A percentile compares a stretch with the other conserved stretches of the same genome.
Conservation (phyloP, 352 stramenopile species). For the Globisporangium emineosum region DNA sequence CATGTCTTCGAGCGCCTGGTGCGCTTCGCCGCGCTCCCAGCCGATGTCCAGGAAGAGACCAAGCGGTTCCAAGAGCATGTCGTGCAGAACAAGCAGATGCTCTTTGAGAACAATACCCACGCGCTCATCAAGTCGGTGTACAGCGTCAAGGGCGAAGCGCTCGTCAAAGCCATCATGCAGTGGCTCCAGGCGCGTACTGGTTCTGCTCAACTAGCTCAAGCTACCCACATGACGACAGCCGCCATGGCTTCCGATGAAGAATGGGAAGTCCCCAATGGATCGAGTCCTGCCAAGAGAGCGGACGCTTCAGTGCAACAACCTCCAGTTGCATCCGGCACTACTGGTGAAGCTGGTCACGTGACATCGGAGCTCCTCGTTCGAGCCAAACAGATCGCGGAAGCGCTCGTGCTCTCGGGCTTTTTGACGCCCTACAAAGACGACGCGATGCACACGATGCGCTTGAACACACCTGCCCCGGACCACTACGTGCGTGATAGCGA, state of each 20-base stretch:
- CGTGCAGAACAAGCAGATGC: slow-evolving; percentile 2
- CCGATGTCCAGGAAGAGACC: slow-evolving; percentile 1
- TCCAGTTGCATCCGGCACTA: too few species aligned
- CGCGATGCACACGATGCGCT: neutral
- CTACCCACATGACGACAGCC: too few species aligned
- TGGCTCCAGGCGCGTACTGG: neutral
- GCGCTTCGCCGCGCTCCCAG: neutral
- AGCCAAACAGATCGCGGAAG: slow-evolving; percentile 9
- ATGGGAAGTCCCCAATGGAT: too few species aligned
- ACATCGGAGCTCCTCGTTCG: too few species aligned
- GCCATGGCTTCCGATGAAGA: too few species aligned
- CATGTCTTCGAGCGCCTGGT: slow-evolving; percentile 1
- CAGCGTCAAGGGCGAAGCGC: slow-evolving; percentile 2
- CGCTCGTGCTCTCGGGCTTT: slow-evolving; percentile 12
- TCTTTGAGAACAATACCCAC: neutral
- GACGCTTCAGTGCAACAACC: too few species aligned
- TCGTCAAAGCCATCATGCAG: neutral
- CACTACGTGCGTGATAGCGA: slow-evolving; percentile 8
- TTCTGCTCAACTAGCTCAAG: neutral
- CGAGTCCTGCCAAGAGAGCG: too few species aligned
- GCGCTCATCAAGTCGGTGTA: slow-evolving; percentile 4
- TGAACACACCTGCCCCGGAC: neutral
- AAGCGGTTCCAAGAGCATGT: neutral
- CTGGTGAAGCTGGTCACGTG: too few species aligned
- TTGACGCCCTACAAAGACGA: slow-evolving; percentile 11